Base-by-base conservation (phyloP, 2,329 filamentous ascomycete genomes). In the Epicoccum nigrum region DNA sequence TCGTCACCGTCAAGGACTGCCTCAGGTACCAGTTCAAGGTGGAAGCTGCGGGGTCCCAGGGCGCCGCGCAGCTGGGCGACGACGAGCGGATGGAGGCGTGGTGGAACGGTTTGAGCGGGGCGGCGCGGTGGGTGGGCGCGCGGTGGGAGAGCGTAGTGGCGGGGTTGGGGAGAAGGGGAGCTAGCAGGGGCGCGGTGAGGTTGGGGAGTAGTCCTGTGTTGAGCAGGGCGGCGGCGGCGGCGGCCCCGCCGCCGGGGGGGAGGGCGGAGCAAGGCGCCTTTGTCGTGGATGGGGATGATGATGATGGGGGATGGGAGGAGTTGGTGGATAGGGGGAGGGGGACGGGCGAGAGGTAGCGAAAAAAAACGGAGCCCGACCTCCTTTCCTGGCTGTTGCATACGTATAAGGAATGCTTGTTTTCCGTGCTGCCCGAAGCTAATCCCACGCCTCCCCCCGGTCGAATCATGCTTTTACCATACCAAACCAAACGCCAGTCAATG, bases 21-120 rank as follows among this genome's bases (percentile, higher is more conserved):
- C 78, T 99, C 48, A 96, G 94, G 71, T 97, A 96, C 68, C 93
- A 99, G 73, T 96, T 97, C 83, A 95, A 94, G 77, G 90, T 89
- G 1, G 94, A 99, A 73, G 90, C 90, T 7, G 85, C 88, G 33
- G 92, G 94, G 74, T 86, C 90, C 63, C n/a, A n/a, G n/a, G n/a
- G n/a, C n/a, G n/a, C n/a, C n/a, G n/a, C n/a, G n/a, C n/a, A n/a
- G n/a, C n/a, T 23, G 3, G 51, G 33, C 2, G 51, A 50, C n/a
- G 63, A 72, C 17, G 68, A 67, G 47, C 40, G 61, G 1, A 62
- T 71, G 60, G 71, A 74, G 51, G 62, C 55, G 41, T 3, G 71
- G 13, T 69, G 59, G 47, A 54, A 48, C 1, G 47, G 55, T 8
- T 52, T 71, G 7, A 30, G 27, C 8, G 3, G 37, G 17, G 64